phyloP scores from a whole-genome alignment of 306 rosid genomes.

The Urtica urens region DNA sequence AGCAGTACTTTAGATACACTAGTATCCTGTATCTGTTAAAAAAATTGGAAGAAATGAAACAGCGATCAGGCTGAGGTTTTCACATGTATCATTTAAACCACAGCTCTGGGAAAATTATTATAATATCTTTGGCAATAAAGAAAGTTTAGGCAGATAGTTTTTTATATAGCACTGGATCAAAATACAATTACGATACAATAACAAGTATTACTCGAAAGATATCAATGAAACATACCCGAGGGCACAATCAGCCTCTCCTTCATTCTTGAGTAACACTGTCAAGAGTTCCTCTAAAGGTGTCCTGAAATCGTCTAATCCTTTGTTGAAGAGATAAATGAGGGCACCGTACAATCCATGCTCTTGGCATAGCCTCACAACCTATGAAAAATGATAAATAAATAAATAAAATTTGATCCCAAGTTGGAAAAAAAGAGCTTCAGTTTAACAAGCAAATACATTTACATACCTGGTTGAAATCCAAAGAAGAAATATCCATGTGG shows the following conservation, averaged over 20 bases:
- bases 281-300: constrained; percentile 92
- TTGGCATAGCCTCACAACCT: constrained; percentile 85
- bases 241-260: constrained; percentile 45
- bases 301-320: constrained; percentile 85
- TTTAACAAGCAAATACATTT: constrained; percentile 17
- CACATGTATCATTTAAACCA: too few species aligned
- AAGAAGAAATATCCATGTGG: constrained; percentile 98
- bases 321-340: constrained; percentile 81
- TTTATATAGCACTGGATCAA: background rate
- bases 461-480: constrained; percentile 92
- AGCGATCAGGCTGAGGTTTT: constrained; percentile 13
- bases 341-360: constrained; percentile 95
- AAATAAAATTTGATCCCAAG: constrained; percentile 12
- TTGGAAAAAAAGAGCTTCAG: constrained; percentile 6
- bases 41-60: constrained; percentile 14
- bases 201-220: constrained; percentile 1
- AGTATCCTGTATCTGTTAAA: constrained; percentile 73
- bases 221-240: constrained; percentile 53
- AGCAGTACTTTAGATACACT: constrained; percentile 92
- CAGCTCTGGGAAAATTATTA: background rate
- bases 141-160: background rate
- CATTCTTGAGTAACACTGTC: constrained; percentile 56
- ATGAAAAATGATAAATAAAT: constrained; percentile 13
- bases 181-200: background rate
- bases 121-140: background rate